A percentile compares a stretch with the other conserved stretches of the same genome.
Conservation (phyloP, 2,329 filamentous ascomycete genomes). For the Pyrenochaeta sp. region DNA sequence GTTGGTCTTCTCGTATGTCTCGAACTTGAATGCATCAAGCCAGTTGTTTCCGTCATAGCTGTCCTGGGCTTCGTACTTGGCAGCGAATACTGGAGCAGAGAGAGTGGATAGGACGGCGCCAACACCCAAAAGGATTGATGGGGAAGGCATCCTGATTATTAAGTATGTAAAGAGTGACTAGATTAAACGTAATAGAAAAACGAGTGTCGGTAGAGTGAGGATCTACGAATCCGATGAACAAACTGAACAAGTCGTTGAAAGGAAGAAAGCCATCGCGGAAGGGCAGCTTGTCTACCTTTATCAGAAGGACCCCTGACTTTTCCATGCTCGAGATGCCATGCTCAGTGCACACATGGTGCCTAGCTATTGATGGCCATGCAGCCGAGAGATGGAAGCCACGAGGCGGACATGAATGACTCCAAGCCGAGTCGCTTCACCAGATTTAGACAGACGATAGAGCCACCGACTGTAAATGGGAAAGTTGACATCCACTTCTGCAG, state of each 20-base stretch:
- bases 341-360: conserved; percentile 5
- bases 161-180: conserved; percentile 30
- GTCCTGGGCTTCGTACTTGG: conserved; percentile 25
- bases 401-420: not conserved
- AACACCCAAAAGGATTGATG: conserved; percentile 34
- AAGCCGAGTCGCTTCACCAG: conserved; percentile 3
- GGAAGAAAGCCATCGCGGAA: conserved; percentile 5
- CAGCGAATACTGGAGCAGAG: conserved; percentile 28
- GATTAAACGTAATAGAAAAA: conserved; percentile 19
- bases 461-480: conserved; percentile 2
- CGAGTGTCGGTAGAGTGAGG: conserved; percentile 32
- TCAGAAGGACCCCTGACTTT: conserved; percentile 8
- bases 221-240: conserved; percentile 33
- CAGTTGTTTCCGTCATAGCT: conserved; percentile 25
- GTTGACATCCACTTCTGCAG: conserved; percentile 20
- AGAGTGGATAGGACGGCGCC: conserved; percentile 30
- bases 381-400: conserved; percentile 17
- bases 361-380: not conserved
- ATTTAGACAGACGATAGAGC: not conserved
- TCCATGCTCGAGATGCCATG: conserved; percentile 2
- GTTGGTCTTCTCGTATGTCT: conserved; percentile 28
- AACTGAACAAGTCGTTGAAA: conserved; percentile 29
- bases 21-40: conserved; percentile 38
- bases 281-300: conserved; percentile 14
- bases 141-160: conserved; percentile 34